Conservation (phyloP, 495 filamentous ascomycete genomes). For the Aspergillus nanangensis region DNA sequence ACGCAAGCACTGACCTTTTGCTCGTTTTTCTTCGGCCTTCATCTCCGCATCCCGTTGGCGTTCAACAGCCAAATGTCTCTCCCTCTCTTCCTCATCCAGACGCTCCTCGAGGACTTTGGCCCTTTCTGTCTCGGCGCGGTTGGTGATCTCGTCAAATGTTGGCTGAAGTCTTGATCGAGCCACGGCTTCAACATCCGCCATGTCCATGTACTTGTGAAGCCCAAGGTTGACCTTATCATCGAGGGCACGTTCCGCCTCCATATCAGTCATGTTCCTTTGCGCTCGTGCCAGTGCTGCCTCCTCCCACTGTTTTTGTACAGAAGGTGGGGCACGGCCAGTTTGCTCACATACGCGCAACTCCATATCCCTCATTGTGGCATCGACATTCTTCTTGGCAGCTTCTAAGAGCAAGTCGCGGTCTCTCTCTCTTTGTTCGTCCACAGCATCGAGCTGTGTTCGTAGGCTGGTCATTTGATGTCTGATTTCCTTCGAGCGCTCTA, state of each 20-base stretch:
- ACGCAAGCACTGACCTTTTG: slow-evolving; percentile 38
- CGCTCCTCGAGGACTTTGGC: slow-evolving; percentile 54
- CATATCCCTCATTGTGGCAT: slow-evolving; percentile 68
- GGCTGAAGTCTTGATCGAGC: slow-evolving; percentile 80
- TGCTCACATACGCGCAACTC: slow-evolving; percentile 73
- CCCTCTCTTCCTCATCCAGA: slow-evolving; percentile 48
- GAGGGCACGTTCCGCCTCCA: slow-evolving; percentile 50
- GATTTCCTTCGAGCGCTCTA: slow-evolving; percentile 64
- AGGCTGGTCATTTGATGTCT: slow-evolving; percentile 77
- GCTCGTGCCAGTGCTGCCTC: slow-evolving; percentile 64
- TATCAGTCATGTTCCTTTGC: slow-evolving; percentile 56
- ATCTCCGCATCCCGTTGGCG: slow-evolving; percentile 54
- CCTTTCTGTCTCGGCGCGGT: slow-evolving; percentile 63
- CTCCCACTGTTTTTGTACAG: slow-evolving; percentile 73
- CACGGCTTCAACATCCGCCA: slow-evolving; percentile 74
- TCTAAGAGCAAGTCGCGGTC: slow-evolving; percentile 74
- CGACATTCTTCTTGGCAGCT: slow-evolving; percentile 79
- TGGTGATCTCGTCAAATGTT: slow-evolving; percentile 83
- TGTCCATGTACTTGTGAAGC: slow-evolving; percentile 72
- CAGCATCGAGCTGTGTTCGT: slow-evolving; percentile 58
- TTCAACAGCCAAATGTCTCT: slow-evolving; percentile 38
- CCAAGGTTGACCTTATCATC: slow-evolving; percentile 74
- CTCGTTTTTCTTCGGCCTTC: slow-evolving; percentile 44
- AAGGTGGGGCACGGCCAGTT: slow-evolving; percentile 69
- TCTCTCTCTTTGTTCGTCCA: slow-evolving; percentile 69